Conservation (phyloP, 768 basidiomycete species). For the Mycena rebaudengoi region DNA sequence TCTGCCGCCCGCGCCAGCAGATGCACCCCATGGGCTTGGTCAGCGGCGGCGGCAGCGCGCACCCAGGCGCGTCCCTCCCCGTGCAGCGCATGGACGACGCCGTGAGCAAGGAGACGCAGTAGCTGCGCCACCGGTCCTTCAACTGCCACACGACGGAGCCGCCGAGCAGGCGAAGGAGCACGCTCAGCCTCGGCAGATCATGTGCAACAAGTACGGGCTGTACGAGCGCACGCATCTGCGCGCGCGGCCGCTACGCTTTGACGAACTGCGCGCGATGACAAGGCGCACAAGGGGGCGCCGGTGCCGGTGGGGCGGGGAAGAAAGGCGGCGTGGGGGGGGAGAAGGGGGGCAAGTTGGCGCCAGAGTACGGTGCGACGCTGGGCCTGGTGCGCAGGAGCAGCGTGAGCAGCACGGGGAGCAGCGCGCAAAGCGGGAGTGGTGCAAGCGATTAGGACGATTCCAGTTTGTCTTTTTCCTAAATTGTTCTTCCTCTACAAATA, state of each 20-base stretch:
- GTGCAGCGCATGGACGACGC: constrained; percentile 94
- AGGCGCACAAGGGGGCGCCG: constrained; percentile 71
- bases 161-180: constrained; percentile 87
- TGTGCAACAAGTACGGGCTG: constrained; percentile 92
- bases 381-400: no score
- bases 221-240: constrained; percentile 90
- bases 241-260: constrained; percentile 82
- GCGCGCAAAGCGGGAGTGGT: constrained; percentile 64
- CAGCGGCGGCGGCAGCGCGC: no score
- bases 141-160: constrained; percentile 94
- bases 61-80: no score
- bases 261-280: constrained; percentile 85
- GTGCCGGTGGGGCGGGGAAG: constrained; percentile 46
- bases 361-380: no score
- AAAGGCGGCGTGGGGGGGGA: no score
- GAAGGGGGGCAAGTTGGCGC: no score
- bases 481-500: constrained; percentile 28
- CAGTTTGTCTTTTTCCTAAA: constrained; percentile 54
- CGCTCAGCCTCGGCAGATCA: constrained; percentile 88
- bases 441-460: constrained; percentile 85
- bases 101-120: constrained; percentile 88
- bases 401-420: no score
- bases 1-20: no score
- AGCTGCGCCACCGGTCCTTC: constrained; percentile 85
- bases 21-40: no score